phyloP scores from a whole-genome alignment of 768 basidiomycete genomes.

The Astraeus odoratus region DNA sequence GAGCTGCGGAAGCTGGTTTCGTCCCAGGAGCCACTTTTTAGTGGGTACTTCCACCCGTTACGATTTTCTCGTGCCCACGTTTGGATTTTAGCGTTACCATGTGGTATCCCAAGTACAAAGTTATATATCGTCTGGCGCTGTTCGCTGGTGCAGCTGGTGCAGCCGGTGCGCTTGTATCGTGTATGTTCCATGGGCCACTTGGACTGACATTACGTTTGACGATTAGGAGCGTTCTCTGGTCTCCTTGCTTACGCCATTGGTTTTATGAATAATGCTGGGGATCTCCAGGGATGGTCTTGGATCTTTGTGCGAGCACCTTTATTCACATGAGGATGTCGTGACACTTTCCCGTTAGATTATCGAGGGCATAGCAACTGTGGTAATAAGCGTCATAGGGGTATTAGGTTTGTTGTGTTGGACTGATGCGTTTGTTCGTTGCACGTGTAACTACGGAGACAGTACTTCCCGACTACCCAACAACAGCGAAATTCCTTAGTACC shows the following conservation, averaged over 20 bases:
- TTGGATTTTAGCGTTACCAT: conserved; percentile 38
- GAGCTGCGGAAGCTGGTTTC: conserved; percentile 58
- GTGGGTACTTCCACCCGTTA: conserved; percentile 28
- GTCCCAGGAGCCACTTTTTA: conserved; percentile 70
- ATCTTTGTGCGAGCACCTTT: conserved; percentile 40
- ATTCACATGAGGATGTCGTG: not conserved
- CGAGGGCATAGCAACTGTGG: conserved; percentile 35
- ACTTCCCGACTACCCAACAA: conserved; percentile 54
- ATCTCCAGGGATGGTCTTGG: conserved; percentile 52
- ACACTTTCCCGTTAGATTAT: not conserved
- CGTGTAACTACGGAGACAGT: conserved; percentile 28
- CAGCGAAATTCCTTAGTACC: conserved; percentile 55
- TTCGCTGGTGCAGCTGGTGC: conserved; percentile 58
- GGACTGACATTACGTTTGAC: not conserved
- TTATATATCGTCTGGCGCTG: conserved; percentile 48
- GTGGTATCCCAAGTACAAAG: conserved; percentile 54
- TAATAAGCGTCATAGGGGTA: conserved; percentile 47
- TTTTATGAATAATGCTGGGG: conserved; percentile 40
- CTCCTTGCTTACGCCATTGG: conserved; percentile 46
- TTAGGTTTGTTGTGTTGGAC: conserved; percentile 31
- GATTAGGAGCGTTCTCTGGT: conserved; percentile 41
- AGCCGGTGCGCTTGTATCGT: conserved; percentile 29
- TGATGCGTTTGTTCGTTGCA: not conserved
- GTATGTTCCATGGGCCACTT: not conserved
- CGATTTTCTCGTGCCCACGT: not conserved